phyloP scores from a whole-genome alignment of 2,329 filamentous ascomycete species.

The Scedosporium boydii region DNA sequence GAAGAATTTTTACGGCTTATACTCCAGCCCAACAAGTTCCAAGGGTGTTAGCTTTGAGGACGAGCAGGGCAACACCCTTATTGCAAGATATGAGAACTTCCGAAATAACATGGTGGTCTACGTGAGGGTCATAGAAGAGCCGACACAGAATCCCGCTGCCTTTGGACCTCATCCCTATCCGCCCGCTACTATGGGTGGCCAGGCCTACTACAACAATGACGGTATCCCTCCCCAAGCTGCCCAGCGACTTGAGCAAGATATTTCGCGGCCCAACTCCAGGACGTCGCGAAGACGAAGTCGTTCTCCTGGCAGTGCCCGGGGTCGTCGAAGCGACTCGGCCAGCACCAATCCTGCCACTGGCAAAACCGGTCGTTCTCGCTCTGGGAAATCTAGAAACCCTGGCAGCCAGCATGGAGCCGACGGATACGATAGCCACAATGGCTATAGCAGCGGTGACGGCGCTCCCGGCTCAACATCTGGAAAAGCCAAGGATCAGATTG shows the following conservation, averaged over 20 bases:
- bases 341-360: conserved; percentile 33
- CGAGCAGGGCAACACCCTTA: conserved; percentile 77
- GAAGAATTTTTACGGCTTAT: conserved; percentile 97
- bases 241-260: conserved; percentile 47
- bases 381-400: conserved; percentile 51
- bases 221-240: conserved; percentile 34
- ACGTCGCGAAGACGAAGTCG: conserved; percentile 67
- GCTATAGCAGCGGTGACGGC: conserved; percentile 82
- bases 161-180: conserved; percentile 31
- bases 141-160: conserved; percentile 44
- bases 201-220: conserved; percentile 43
- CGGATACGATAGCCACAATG: conserved; percentile 55
- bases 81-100: conserved; percentile 95
- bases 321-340: conserved; percentile 68
- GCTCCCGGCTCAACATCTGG: conserved; percentile 59
- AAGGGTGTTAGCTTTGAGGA: conserved; percentile 95
- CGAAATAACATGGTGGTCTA: conserved; percentile 86
- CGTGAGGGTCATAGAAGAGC: conserved; percentile 69
- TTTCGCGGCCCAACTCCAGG: conserved; percentile 60
- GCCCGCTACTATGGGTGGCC: not conserved
- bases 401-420: conserved; percentile 44
- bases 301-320: conserved; percentile 57
- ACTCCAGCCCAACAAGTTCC: conserved; percentile 59
- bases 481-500: conserved; percentile 75
- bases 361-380: conserved; percentile 62